Evolutionary conservation across 148 eudicot species (phyloP), one percentile per base, ranked within the genome.

Genomic region (Polygonum aviculare): DNA sequence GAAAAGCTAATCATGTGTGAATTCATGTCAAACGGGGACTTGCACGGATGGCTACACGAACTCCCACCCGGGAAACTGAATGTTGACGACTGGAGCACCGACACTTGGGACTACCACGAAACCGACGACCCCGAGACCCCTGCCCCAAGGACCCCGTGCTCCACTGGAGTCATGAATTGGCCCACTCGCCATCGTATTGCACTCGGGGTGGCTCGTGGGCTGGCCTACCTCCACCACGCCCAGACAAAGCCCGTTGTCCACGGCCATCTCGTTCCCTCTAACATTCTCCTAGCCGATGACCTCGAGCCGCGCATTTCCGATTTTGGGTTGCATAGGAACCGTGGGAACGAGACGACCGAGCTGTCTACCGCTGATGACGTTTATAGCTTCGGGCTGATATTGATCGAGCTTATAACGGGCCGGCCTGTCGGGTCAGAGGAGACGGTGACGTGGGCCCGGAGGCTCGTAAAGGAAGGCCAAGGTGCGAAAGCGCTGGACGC

Each of bases 221-320:
- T 96, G 1, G 97, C 99, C 45, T 96, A 85, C 73, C 95, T 96
- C 77, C 99, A 96, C 90, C 99, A 96, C 19, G 99, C 90, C 0
- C 84, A 82, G 67, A 90, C 98, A 19, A 87, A 80, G 54, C 95
- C 99, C 0, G 85, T 93, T 36, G 88, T 87, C 69, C 99, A 96
- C n/a, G 95, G 98, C 67, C 94, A 93, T 83, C 76, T 96, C 8
- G 94, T 89, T 0, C 88, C 95, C 55, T 91, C 98, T 31, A 96
- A 93, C 73, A 80, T 96, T 48, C 84, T 93, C 40, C 83, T 96
- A 0, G 52, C 86, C 1, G 92, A 93, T 33, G 84, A 88, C 51
- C 83, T 89, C 0, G 98, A 91, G 83, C 99, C 99, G 0, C 82
- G 97, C 14, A 84, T 96, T 2, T 84, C 95, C 0, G 99, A 91